Base-by-base conservation (phyloP, 441 rosid genomes). In the Lepidium campestre region DNA sequence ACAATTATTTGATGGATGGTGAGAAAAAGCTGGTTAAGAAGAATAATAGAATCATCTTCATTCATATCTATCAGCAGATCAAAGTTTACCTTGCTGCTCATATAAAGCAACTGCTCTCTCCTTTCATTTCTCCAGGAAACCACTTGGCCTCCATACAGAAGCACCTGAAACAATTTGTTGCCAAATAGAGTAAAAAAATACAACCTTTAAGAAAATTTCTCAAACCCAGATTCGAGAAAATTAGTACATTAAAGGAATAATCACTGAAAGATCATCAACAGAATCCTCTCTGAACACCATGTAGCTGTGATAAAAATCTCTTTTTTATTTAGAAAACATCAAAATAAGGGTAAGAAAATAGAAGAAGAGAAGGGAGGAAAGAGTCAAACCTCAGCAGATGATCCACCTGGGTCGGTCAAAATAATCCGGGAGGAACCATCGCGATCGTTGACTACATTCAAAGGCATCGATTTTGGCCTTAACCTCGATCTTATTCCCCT, bases 91-190 rank as follows among this genome's bases (percentile, higher is more conserved):
- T 90, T 93, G 77, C 78, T 88, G 83, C 98, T 93, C 85, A 75
- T 82, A 65, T 76, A 90, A 67, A 90, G 96, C 54, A 93, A 66
- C 64, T 90, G 90, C 72, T 93, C 94, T 61, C 91, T 79, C 66
- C 88, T 76, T 50, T 88, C 91, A 61, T 88, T 93, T 80, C 84
- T 93, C 98, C 97, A 93, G 18, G 98, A 93, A 73, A 87, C 79
- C 18, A 93, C 91, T 73, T 90, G 97, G 20, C 94, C 97, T 6
- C 98, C 97, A 62, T 78, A 77, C 13, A 88, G 76, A 77, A 88
- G 83, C 70, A 90, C 98, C 98, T 93, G 90, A 77, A 79, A 77
- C 61, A 29, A 25, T 25, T 23, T 17, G 14, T 22, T 55, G 14
- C 62, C 76, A 18, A 32, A 71, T 67, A 53, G 20, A 6, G 53